Conservation (phyloP, 1,284 basidiomycete genomes). For the Melampsora americana region DNA sequence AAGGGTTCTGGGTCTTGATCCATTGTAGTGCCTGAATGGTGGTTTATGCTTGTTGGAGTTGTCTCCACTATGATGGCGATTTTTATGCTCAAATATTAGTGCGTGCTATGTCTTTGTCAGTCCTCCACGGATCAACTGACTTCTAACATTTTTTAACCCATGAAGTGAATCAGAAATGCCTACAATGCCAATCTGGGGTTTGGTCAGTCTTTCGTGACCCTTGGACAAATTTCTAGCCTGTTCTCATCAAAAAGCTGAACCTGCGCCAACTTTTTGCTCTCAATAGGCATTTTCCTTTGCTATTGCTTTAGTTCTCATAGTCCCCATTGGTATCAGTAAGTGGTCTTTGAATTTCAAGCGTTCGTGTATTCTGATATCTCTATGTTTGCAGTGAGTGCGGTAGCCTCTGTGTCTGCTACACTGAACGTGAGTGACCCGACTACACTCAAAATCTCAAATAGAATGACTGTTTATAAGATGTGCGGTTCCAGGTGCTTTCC, state of each 20-base stretch:
- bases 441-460: not conserved
- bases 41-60: slow-evolving; percentile 48
- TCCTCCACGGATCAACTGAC: not conserved
- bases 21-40: slow-evolving; percentile 54
- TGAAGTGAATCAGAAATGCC: slow-evolving; percentile 14
- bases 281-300: not conserved
- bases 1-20: not conserved
- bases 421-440: slow-evolving; percentile 19
- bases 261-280: too few species aligned
- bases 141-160: not conserved
- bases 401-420: slow-evolving; percentile 19
- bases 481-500: slow-evolving; percentile 19
- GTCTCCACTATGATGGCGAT: slow-evolving; percentile 49
- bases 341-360: not conserved
- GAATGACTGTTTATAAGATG: not conserved
- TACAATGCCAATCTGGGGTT: slow-evolving; percentile 36
- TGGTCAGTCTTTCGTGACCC: slow-evolving; percentile 10
- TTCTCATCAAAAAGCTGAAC: too few species aligned
- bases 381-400: slow-evolving; percentile 17
- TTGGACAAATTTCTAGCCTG: too few species aligned
- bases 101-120: not conserved
- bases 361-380: not conserved
- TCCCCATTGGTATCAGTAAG: slow-evolving; percentile 39
- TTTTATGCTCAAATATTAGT: slow-evolving; percentile 47
- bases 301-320: slow-evolving; percentile 18